Percentiles rank a stretch among this genome's conserved stretches.
These are phyloP conservation scores for Phylloporus sp. DNA, from an alignment of 768 basidiomycete genomes.

Conservation along the genomic window DNA sequence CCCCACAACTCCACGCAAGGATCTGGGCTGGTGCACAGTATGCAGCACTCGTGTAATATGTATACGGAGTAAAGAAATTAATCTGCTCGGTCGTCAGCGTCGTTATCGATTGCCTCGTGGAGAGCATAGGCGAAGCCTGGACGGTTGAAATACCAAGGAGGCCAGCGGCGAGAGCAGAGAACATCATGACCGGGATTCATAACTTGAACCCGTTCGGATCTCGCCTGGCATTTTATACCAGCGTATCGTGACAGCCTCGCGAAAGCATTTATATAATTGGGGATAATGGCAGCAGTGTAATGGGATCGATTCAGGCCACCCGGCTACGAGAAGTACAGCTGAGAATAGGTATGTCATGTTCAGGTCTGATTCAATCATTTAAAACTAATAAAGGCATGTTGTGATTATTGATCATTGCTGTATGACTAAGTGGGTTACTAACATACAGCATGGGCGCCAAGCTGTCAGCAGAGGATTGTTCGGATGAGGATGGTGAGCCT, in stretches of 20 bases:
- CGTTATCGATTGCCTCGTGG: constrained; percentile 35
- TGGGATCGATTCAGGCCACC: no score
- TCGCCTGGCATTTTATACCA: neutral
- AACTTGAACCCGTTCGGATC: no score
- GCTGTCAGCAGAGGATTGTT: no score
- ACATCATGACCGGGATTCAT: constrained; percentile 10
- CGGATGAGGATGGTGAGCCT: neutral
- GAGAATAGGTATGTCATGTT: no score
- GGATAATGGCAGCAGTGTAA: neutral
- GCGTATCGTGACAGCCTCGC: neutral
- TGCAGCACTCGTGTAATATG: constrained; percentile 46
- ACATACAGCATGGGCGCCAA: no score
- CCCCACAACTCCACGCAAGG: constrained; percentile 51
- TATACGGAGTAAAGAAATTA: constrained; percentile 41
- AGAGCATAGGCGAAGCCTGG: constrained; percentile 23
- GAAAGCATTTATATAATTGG: constrained; percentile 4
- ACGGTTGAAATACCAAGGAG: constrained; percentile 14
- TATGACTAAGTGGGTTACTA: no score
- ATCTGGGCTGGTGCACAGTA: constrained; percentile 43
- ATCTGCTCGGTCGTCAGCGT: constrained; percentile 39
- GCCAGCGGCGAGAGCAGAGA: constrained; percentile 8
- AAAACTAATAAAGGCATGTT: no score
- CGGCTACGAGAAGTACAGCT: no score
- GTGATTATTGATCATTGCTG: no score
- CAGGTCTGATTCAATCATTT: no score